Evolutionary conservation across 164 flowering plant genomes (phyloP).

Genomic region (Magnolia kwangsiensis): DNA sequence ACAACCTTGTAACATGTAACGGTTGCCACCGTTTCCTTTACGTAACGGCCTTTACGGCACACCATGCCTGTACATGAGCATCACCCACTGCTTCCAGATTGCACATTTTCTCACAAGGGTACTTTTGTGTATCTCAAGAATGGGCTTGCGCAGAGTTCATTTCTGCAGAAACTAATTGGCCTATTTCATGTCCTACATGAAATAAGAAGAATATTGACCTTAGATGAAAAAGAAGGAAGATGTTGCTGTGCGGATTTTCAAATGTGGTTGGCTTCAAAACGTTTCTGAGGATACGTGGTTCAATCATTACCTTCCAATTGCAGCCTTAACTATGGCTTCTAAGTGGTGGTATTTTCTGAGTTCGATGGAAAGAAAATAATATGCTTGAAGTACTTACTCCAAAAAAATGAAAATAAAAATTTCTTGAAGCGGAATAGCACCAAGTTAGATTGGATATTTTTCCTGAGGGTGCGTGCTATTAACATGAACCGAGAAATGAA

Average conservation of each 20-base stretch:
- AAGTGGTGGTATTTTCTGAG: not conserved
- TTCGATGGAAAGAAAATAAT: not conserved
- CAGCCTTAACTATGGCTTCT: not conserved
- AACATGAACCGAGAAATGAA: too few relatives aligned
- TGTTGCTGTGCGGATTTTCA: not conserved
- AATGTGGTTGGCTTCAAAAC: not conserved
- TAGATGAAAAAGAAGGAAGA: not conserved
- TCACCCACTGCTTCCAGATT: too few relatives aligned
- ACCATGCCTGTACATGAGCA: not conserved
- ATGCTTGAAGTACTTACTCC: not conserved
- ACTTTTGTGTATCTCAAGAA: not conserved
- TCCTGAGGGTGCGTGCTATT: too few relatives aligned
- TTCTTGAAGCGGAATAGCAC: too few relatives aligned
- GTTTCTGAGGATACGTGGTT: not conserved
- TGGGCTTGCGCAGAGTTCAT: not conserved
- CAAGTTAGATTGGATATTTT: too few relatives aligned
- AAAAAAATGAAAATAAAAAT: too few relatives aligned
- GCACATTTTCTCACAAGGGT: too few relatives aligned
- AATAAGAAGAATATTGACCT: not conserved
- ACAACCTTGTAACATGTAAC: too few relatives aligned
- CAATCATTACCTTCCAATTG: not conserved
- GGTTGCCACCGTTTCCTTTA: too few relatives aligned
- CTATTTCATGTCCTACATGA: not conserved
- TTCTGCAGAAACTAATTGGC: not conserved
- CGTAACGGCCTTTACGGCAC: too few relatives aligned